A percentile compares a stretch with the other conserved stretches of the same genome.
phyloP scores from a whole-genome alignment of 2,329 filamentous ascomycete species.

The Rhynchosporium secalis region DNA sequence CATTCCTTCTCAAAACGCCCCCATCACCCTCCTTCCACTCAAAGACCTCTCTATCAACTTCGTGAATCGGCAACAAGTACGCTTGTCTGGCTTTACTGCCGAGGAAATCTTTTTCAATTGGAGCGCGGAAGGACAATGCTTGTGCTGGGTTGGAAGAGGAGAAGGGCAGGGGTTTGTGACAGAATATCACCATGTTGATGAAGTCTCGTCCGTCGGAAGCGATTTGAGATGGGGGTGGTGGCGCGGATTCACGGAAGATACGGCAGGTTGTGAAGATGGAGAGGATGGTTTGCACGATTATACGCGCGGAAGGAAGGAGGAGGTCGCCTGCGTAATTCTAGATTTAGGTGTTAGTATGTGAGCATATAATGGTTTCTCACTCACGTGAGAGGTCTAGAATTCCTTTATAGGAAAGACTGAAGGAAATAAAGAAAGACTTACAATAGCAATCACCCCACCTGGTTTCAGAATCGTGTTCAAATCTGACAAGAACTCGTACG shows the following conservation, averaged over 20 bases:
- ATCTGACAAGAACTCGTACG: constrained; percentile 74
- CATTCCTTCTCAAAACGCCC: constrained; percentile 59
- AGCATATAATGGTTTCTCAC: constrained; percentile 23
- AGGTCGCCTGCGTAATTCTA: constrained; percentile 96
- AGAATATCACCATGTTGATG: constrained; percentile 96
- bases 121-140: constrained; percentile 63
- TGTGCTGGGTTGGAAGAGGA: constrained; percentile 11
- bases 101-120: constrained; percentile 66
- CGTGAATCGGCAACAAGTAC: constrained; percentile 71
- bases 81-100: constrained; percentile 67
- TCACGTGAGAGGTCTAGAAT: too few species aligned
- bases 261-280: constrained; percentile 86
- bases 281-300: constrained; percentile 80
- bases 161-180: constrained; percentile 44
- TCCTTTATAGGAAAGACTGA: too few species aligned
- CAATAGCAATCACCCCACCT: constrained; percentile 84
- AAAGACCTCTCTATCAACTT: constrained; percentile 51
- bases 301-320: constrained; percentile 69
- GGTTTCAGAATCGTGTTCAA: constrained; percentile 71
- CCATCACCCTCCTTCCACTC: constrained; percentile 43
- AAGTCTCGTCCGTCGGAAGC: constrained; percentile 64
- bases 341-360: not conserved
- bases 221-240: constrained; percentile 49
- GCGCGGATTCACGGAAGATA: constrained; percentile 77
- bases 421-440: constrained; percentile 45